Base-by-base conservation (phyloP, 768 basidiomycete species). In the Macrolepiota albuminosa region DNA sequence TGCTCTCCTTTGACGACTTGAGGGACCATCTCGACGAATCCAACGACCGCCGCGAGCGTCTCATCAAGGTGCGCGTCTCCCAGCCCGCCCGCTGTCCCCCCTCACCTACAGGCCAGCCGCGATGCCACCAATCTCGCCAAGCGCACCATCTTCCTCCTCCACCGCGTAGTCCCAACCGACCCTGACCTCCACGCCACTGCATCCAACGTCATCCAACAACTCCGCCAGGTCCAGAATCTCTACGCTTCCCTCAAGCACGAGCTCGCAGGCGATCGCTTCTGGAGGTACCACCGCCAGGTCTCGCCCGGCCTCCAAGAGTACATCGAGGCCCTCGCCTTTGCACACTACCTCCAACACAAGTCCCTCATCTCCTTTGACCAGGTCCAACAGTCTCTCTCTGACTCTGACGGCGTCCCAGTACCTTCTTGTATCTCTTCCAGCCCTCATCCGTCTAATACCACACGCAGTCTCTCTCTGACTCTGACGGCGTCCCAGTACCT, bases 81-180 rank as follows among this genome's bases (percentile, higher is more conserved):
- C 46, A 21, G 37, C 51, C 24, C 9, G 49, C 33, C 37, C 50
- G 13, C 10, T 9, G 9, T 37, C 16, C 18, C 43, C 45, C 11
- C 59, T 56, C 21, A 51, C 48, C 13, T 3, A 14, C 70, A 93
- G 91, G 80, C 83, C 42, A 88, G 86, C 69, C 86, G 96, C 39
- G 95, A 97, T 73, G 83, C 93, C 54, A 98, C 95, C 29, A 91
- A 87, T 65, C 79, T 91, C 39, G 93, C 94, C 54, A 99, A 99
- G 73, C 95, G 93, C 74, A 79, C 86, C 64, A 98, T 99, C 63
- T 98, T 98, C 70, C 85, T 93, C 43, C 79, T 98, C 4, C 96
- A 98, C 68, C 88, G 94, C 60, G 71, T 75, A 4, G 67, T 70
- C 65, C 78, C 78, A 54, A 69, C 73, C 39, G 62, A 71, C n/a